Evolutionary conservation across 2,329 filamentous ascomycete genomes (phyloP).

Genomic region (Thelonectria olida): DNA sequence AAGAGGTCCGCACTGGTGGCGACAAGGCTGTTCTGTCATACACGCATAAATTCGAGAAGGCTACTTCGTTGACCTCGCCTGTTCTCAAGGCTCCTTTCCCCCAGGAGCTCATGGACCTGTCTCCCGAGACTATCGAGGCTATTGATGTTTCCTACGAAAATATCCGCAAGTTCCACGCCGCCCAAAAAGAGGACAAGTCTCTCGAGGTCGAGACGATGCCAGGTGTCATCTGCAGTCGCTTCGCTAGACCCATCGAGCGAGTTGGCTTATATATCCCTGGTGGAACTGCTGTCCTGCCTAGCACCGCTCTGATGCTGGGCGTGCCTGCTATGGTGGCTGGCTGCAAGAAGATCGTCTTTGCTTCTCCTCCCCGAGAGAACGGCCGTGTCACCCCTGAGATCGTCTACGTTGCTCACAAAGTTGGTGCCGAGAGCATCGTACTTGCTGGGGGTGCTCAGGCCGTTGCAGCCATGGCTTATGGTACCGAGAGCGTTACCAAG

Average conservation of each 20-base stretch:
- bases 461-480: slow-evolving; percentile 96
- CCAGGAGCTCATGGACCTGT: slow-evolving; percentile 82
- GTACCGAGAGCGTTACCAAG: slow-evolving; percentile 92
- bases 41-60: slow-evolving; percentile 98
- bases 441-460: slow-evolving; percentile 95
- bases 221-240: slow-evolving; percentile 92
- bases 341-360: slow-evolving; percentile 93
- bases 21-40: slow-evolving; percentile 91
- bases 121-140: slow-evolving; percentile 85
- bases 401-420: slow-evolving; percentile 96
- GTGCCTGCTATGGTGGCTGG: slow-evolving; percentile 98
- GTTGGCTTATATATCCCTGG: slow-evolving; percentile 98
- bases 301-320: slow-evolving; percentile 96
- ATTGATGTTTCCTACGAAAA: slow-evolving; percentile 96
- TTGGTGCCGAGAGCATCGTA: slow-evolving; percentile 95
- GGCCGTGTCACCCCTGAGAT: slow-evolving; percentile 95
- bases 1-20: slow-evolving; percentile 83
- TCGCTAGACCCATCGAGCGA: slow-evolving; percentile 89
- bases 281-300: slow-evolving; percentile 95
- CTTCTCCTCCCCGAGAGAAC: slow-evolving; percentile 88
- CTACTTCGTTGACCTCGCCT: slow-evolving; percentile 87
- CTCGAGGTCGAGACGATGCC: slow-evolving; percentile 97
- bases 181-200: slow-evolving; percentile 85
- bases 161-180: slow-evolving; percentile 91
- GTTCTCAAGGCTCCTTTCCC: slow-evolving; percentile 92